phyloP scores from a whole-genome alignment of 495 filamentous ascomycete species.

The Echria macrotheca region DNA sequence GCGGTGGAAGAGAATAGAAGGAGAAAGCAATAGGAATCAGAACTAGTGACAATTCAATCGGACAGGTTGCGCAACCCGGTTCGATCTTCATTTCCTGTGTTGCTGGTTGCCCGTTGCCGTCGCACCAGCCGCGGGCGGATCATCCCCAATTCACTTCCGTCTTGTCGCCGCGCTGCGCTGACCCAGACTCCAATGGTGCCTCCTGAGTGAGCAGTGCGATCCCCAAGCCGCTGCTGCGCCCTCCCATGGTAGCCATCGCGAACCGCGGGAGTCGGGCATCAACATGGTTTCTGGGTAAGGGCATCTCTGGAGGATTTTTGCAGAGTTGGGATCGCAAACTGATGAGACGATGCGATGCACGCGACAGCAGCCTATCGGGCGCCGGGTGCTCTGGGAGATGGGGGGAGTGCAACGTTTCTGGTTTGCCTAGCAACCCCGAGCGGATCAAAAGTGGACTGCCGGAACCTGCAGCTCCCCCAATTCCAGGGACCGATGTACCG shows the following conservation, averaged over 20 bases:
- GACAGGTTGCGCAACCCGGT: not conserved
- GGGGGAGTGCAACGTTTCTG: not conserved
- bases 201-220: too few relatives aligned
- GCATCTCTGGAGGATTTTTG: too few relatives aligned
- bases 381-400: not conserved
- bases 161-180: too few relatives aligned
- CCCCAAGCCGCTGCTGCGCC: constrained; percentile 4
- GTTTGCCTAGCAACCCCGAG: constrained; percentile 1
- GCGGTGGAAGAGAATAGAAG: constrained; percentile 3
- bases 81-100: constrained; percentile 1
- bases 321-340: too few relatives aligned
- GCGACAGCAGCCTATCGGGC: not conserved
- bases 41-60: constrained; percentile 4
- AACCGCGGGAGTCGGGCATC: not conserved
- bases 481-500: constrained; percentile 23
- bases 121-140: constrained; percentile 13
- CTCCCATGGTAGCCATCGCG: not conserved
- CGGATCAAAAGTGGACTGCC: not conserved
- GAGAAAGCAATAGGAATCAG: not conserved
- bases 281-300: too few relatives aligned
- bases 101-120: not conserved
- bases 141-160: constrained; percentile 23
- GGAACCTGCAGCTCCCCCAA: constrained; percentile 5
- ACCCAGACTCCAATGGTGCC: too few relatives aligned
- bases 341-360: constrained; percentile 1